Conservation (phyloP, 2,329 filamentous ascomycete genomes). For the Cladosporium cucumerinum region DNA sequence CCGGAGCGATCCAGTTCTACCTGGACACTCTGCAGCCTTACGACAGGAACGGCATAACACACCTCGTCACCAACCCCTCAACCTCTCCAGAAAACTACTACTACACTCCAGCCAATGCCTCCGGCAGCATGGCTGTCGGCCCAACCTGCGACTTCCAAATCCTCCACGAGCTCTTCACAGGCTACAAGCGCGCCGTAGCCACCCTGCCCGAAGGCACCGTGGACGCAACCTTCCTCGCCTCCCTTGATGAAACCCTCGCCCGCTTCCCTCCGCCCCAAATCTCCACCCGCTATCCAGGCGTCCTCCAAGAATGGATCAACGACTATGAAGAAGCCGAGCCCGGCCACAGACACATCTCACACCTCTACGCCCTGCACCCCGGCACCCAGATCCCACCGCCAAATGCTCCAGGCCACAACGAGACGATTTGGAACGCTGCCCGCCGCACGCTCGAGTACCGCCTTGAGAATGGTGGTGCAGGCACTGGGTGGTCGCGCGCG, state of each 20-base stretch:
- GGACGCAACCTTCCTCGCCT: constrained; percentile 35
- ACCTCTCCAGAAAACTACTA: constrained; percentile 53
- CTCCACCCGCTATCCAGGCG: constrained; percentile 44
- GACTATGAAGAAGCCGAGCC: constrained; percentile 43
- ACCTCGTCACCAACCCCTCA: constrained; percentile 56
- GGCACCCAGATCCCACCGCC: constrained; percentile 50
- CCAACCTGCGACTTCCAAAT: constrained; percentile 55
- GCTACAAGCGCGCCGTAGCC: constrained; percentile 25
- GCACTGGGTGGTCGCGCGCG: constrained; percentile 58
- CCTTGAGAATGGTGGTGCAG: constrained; percentile 48
- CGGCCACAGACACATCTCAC: constrained; percentile 54
- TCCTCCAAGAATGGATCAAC: constrained; percentile 53
- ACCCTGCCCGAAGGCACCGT: constrained; percentile 22
- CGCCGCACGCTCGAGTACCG: constrained; percentile 45
- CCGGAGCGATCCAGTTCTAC: constrained; percentile 56
- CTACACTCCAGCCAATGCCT: constrained; percentile 6
- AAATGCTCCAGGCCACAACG: constrained; percentile 43
- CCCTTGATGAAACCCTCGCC: constrained; percentile 43
- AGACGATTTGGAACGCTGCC: constrained; percentile 46
- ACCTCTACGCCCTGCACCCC: constrained; percentile 56
- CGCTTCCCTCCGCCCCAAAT: constrained; percentile 47
- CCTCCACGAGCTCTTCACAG: constrained; percentile 41
- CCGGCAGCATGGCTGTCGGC: constrained; percentile 48
- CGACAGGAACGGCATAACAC: constrained; percentile 46
- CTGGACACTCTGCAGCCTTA: constrained; percentile 51